Percentiles rank a stretch among this genome's conserved stretches.
These are phyloP conservation scores for Pseudoscleropodium purum DNA, from an alignment of 225 moss, liverwort and hornwort species.

Conservation along the genomic window DNA sequence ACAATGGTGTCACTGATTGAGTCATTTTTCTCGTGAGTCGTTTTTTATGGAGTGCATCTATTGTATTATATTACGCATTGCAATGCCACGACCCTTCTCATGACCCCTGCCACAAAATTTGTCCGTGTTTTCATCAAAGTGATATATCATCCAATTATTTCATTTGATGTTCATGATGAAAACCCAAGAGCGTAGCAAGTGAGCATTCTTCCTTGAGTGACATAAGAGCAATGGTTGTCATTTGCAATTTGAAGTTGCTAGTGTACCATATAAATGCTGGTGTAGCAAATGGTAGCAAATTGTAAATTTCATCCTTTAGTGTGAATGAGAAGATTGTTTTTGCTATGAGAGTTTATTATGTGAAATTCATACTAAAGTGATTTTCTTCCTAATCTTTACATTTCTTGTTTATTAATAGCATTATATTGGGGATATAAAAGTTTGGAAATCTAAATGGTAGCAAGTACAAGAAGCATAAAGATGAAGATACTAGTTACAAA, in stretches of 20 bases:
- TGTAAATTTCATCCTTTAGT: neutral
- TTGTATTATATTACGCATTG: neutral
- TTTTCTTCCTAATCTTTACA: neutral
- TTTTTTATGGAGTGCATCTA: neutral
- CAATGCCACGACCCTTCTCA: neutral
- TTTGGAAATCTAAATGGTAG: neutral
- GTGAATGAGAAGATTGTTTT: neutral
- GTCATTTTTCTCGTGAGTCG: rapidly evolving
- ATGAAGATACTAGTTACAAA: neutral
- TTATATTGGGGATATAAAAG: neutral
- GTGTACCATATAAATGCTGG: neutral
- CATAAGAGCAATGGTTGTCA: rapidly evolving
- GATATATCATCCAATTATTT: neutral
- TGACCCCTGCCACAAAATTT: neutral
- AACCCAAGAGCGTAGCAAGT: rapidly evolving
- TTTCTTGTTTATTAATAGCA: neutral
- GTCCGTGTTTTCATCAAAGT: rapidly evolving
- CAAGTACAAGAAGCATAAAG: neutral
- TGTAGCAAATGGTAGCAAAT: neutral
- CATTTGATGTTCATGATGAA: rapidly evolving
- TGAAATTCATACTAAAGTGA: neutral
- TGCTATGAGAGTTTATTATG: neutral
- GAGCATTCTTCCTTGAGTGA: neutral
- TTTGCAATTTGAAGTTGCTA: neutral
- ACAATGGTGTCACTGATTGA: neutral